Percentiles rank a stretch among this genome's conserved stretches.
phyloP scores from a whole-genome alignment of 306 rosid genomes.

The Abrus pulchellus region DNA sequence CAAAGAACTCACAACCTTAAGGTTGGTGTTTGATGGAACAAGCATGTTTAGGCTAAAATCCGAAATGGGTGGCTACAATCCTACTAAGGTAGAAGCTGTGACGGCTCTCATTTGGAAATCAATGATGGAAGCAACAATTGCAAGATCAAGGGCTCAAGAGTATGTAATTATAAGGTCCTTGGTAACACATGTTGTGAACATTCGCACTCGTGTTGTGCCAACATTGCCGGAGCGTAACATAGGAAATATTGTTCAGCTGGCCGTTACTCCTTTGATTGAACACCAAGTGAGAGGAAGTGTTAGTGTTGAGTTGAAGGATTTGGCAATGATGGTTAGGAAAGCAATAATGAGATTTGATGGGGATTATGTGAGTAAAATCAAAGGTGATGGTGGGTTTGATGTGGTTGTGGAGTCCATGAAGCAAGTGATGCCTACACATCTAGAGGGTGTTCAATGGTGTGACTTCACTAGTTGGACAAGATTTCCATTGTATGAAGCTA shows the following conservation, averaged over 20 bases:
- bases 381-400: no score
- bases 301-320: background rate
- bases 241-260: conserved; percentile 15
- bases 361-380: background rate
- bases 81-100: background rate
- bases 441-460: background rate
- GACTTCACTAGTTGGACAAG: background rate
- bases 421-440: background rate
- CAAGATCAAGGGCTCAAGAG: no score
- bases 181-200: conserved; percentile 23
- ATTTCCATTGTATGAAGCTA: background rate
- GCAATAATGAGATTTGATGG: background rate
- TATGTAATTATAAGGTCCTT: background rate
- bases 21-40: no score
- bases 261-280: background rate
- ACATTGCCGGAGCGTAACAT: conserved; percentile 9
- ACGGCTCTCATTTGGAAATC: conserved; percentile 39
- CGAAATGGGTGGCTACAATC: no score
- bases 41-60: no score
- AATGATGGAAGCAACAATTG: background rate
- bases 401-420: background rate
- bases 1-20: background rate
- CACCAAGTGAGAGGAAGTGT: background rate
- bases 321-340: conserved; percentile 17
- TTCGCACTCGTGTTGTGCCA: conserved; percentile 21